Evolutionary conservation across 306 rosid genomes (phyloP), one percentile per base, ranked within the genome.

Genomic region (Ziziphus jujuba): DNA sequence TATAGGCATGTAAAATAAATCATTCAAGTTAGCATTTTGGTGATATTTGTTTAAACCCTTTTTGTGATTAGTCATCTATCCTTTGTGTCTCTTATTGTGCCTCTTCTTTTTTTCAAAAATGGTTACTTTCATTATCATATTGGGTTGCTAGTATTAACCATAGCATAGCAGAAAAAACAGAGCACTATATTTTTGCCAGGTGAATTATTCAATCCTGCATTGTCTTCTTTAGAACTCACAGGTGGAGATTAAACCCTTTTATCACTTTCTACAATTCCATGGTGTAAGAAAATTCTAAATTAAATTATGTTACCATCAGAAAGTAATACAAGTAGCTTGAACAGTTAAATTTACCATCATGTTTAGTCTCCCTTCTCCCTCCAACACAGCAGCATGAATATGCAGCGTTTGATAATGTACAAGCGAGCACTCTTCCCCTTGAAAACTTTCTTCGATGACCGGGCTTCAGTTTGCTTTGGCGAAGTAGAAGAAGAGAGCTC

Each of bases 311-410:
- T 19, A 60, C 34, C 34, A 14, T 34, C 36, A 11, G n/a, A 59
- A 63, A 38, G 54, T 38, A 50, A 21, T 12, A 61, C 15, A 47
- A 35, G 47, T 28, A 63, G 59, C n/a, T 53, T 63, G 58, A 62
- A 53, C 33, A 36, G 31, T 22, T 25, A 23, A 51, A 49, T 24
- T 79, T 70, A 69, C 79, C 79, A 12, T 69, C 45, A 12, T 22
- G 63, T 12, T 28, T 25, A 79, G 50, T 79, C 80, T 66, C 64
- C 67, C 8, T 34, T 61, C 3, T 79, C 77, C 71, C 25, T 75
- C 84, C 81, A 80, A 70, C 84, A 80, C 40, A 80, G 59, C 44
- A 80, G 77, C 84, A 80, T 75, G 45, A 66, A 47, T 19, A 80
- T 69, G 65, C 81, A 80, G 3, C 84, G 74, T 34, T 64, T 51